These are phyloP conservation scores for Leccinum rimulosum DNA, from an alignment of 768 basidiomycete species.

Conservation along the genomic window DNA sequence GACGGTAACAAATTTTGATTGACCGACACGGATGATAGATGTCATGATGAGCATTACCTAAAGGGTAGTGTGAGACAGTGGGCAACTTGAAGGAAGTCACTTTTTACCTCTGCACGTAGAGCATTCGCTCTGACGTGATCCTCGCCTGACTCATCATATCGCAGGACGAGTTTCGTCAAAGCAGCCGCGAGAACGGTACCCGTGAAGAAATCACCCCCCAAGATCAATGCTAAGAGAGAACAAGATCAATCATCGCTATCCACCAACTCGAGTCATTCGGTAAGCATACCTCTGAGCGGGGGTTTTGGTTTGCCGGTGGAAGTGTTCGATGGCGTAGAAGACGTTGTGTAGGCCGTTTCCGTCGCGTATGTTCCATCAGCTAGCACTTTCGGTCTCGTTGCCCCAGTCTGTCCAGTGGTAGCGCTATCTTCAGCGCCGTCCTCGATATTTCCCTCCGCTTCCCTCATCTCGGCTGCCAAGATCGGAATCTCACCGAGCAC, in stretches of 20 bases:
- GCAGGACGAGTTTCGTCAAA: constrained; percentile 86
- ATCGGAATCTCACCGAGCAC: constrained; percentile 98
- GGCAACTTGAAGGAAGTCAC: background rate
- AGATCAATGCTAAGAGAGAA: constrained; percentile 60
- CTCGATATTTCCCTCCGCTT: constrained; percentile 54
- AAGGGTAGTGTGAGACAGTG: background rate
- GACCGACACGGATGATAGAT: constrained; percentile 93
- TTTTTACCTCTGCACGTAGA: constrained; percentile 76
- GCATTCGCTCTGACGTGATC: constrained; percentile 62
- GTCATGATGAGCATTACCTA: constrained; percentile 98
- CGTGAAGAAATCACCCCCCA: constrained; percentile 97
- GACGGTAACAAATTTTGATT: constrained; percentile 89
- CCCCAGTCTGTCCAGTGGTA: constrained; percentile 36
- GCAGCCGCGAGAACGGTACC: constrained; percentile 87
- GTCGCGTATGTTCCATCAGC: constrained; percentile 99
- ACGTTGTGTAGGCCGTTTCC: constrained; percentile 81
- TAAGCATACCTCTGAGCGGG: constrained; percentile 69
- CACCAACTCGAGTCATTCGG: background rate
- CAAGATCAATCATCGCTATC: background rate
- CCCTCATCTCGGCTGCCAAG: constrained; percentile 83
- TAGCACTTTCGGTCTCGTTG: constrained; percentile 71
- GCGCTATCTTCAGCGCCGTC: constrained; percentile 42
- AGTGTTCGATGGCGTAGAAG: constrained; percentile 51
- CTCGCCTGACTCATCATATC: constrained; percentile 53
- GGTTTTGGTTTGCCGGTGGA: constrained; percentile 92